Base-by-base conservation (phyloP, 805 yeast genomes). In the Nematodospora valgi region DNA sequence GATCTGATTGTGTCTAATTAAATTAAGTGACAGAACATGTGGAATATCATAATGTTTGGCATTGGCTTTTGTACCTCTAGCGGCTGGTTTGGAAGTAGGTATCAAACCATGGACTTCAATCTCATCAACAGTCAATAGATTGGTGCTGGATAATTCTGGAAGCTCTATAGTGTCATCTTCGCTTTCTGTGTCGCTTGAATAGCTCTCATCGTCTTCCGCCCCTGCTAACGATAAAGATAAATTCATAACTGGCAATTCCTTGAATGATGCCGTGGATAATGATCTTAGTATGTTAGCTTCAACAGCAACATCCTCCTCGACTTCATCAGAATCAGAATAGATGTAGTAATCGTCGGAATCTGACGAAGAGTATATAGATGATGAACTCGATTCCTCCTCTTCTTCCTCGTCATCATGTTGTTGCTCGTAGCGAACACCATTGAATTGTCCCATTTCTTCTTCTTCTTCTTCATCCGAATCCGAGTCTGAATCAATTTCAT, bases 401-500 rank as follows among this genome's bases (percentile, higher is more conserved):
- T 34, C 39, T 3, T 40, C 35, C 12, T 46, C 48, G 14, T 46
- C 42, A 39, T 50, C 57, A 2, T 26, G 29, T 17, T 26, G n/a
- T n/a, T n/a, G n/a, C n/a, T n/a, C 29, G 29, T 26, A 26, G n/a
- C n/a, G n/a, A n/a, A n/a, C 20, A 16, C 28, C 28, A 21, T 16
- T 31, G 15, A 23, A 34, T 12, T 24, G 11, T 15, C 17, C 12
- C 22, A 33, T 21, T 9, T 33, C 20, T 15, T 35, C 28, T 8
- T 18, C 21, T 30, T 33, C 34, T 24, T 37, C 37, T 19, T 35
- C 35, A 14, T 35, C 39, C n/a, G 24, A 13, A 7, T 27, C 33
- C 9, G 48, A 46, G 39, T 55, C 62, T 26, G 59, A 53, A 27
- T 55, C 62, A 9, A 62, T 55, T 45, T 65, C 72, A 43, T 62